These are phyloP conservation scores for Oleoguttula mirabilis DNA, from an alignment of 495 filamentous ascomycete genomes.

Conservation along the genomic window DNA sequence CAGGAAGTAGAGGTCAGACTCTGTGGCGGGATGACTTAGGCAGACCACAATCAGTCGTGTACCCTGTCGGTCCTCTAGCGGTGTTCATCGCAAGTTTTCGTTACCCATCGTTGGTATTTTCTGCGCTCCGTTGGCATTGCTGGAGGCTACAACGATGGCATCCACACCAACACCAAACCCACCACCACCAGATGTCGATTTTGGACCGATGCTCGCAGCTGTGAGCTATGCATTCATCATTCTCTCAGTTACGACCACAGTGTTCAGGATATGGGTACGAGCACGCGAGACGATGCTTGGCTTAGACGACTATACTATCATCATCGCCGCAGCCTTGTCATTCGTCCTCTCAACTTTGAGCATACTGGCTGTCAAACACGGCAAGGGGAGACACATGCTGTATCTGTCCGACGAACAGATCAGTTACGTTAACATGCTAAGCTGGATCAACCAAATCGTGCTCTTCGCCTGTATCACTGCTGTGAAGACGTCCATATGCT, in stretches of 20 bases:
- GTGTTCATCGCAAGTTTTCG: too few relatives aligned
- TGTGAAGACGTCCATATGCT: slow-evolving; percentile 24
- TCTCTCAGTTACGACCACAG: slow-evolving; percentile 15
- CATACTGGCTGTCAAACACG: slow-evolving; percentile 14
- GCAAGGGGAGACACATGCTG: slow-evolving; percentile 22
- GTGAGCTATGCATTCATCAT: slow-evolving; percentile 17
- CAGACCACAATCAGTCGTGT: too few relatives aligned
- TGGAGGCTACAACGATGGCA: neutral
- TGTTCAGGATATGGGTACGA: slow-evolving; percentile 19
- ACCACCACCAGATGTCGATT: slow-evolving; percentile 11
- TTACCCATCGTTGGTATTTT: neutral
- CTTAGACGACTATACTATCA: slow-evolving; percentile 23
- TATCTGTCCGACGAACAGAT: slow-evolving; percentile 18
- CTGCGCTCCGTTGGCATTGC: neutral
- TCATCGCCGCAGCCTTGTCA: slow-evolving; percentile 6
- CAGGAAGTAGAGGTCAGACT: too few relatives aligned
- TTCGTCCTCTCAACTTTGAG: slow-evolving; percentile 11
- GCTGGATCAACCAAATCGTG: slow-evolving; percentile 14
- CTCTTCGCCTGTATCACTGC: slow-evolving; percentile 23
- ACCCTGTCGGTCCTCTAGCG: too few relatives aligned
- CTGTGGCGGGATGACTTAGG: too few relatives aligned
- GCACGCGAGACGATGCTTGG: slow-evolving; percentile 6
- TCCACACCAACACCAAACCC: slow-evolving; percentile 6
- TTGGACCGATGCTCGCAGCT: slow-evolving; percentile 18
- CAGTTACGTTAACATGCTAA: slow-evolving; percentile 16